These are phyloP conservation scores for Brassica carinata DNA, from an alignment of 345 rosid genomes.

Conservation along the genomic window DNA sequence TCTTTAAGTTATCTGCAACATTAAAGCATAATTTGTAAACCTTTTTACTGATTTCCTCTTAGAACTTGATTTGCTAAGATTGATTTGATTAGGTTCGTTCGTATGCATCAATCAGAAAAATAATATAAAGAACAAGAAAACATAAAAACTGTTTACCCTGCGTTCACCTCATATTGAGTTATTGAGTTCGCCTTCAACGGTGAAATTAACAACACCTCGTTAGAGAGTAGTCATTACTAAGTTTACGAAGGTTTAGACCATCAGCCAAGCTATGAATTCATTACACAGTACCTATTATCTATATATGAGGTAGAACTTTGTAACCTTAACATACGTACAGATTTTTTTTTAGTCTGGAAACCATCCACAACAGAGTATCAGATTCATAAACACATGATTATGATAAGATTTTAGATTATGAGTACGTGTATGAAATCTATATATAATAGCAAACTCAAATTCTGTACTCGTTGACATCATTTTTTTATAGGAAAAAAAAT, in stretches of 20 bases:
- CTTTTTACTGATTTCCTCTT: not conserved
- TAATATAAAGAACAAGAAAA: not conserved
- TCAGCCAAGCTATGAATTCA: not conserved
- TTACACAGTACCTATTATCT: too few species aligned
- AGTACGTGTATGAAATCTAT: not conserved
- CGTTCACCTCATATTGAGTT: not conserved
- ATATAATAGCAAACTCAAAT: too few species aligned
- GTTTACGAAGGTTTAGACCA: not conserved
- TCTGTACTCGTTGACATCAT: too few species aligned
- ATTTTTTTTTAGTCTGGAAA: not conserved
- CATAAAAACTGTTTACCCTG: not conserved
- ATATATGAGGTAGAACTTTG: too few species aligned
- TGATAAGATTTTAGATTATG: not conserved
- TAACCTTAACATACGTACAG: too few species aligned
- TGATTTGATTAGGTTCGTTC: not conserved
- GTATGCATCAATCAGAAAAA: not conserved
- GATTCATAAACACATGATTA: not conserved
- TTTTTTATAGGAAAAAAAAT: too few species aligned
- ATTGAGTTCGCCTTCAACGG: not conserved
- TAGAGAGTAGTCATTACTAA: not conserved
- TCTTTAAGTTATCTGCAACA: not conserved
- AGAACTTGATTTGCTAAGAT: not conserved
- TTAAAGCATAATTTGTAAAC: not conserved
- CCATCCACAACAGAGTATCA: not conserved
- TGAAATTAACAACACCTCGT: not conserved